Percentiles rank a stretch among this genome's conserved stretches.
Conservation (phyloP, 768 basidiomycete genomes). For the Inosperma sp. region DNA sequence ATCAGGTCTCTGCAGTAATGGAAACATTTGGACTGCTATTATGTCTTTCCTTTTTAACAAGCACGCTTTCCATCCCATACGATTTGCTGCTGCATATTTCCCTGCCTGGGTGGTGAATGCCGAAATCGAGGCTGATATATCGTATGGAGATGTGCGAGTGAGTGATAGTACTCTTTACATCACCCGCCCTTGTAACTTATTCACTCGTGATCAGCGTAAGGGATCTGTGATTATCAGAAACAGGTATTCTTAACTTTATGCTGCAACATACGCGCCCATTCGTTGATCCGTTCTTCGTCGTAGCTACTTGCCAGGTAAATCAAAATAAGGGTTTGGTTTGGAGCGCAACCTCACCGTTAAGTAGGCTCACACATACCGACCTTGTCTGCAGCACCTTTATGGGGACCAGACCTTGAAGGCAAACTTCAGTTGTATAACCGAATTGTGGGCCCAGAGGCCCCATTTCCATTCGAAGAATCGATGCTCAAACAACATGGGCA, state of each 20-base stretch:
- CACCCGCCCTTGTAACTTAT: background rate
- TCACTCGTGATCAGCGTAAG: background rate
- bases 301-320: conserved; percentile 49
- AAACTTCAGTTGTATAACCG: background rate
- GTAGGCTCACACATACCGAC: conserved; percentile 44
- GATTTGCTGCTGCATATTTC: conserved; percentile 52
- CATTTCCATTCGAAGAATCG: conserved; percentile 46
- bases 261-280: no score
- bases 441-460: conserved; percentile 12
- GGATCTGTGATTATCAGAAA: conserved; percentile 2
- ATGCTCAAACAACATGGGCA: conserved; percentile 44
- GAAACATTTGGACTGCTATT: conserved; percentile 26
- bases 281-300: background rate
- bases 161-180: conserved; percentile 22
- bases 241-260: background rate
- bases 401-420: conserved; percentile 2
- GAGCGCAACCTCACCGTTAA: no score
- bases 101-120: conserved; percentile 61
- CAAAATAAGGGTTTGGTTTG: no score
- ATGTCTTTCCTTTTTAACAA: conserved; percentile 34
- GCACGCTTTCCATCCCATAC: conserved; percentile 37
- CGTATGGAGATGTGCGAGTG: conserved; percentile 18
- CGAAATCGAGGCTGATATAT: conserved; percentile 41
- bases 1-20: conserved; percentile 22
- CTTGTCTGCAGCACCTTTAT: conserved; percentile 37